phyloP scores from a whole-genome alignment of 1,139 yeast genomes.

The Taphrina confusa region DNA sequence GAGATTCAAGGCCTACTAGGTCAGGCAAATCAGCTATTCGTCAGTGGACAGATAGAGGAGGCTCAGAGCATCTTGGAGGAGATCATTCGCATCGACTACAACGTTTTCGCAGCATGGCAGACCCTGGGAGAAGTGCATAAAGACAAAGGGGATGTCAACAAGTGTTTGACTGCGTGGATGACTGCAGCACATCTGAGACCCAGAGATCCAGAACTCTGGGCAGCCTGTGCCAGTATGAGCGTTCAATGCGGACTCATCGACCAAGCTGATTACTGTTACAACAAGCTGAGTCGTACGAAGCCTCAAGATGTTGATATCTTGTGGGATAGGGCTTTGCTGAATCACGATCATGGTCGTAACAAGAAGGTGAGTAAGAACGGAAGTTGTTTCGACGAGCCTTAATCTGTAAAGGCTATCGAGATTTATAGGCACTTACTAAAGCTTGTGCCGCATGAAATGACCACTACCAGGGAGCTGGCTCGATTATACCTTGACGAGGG shows the following conservation, averaged over 20 bases:
- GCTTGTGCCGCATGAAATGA: conserved; percentile 62
- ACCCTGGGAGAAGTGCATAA: conserved; percentile 82
- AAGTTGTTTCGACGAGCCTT: background rate
- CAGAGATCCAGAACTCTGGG: conserved; percentile 80
- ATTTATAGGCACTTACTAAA: conserved; percentile 63
- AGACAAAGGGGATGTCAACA: conserved; percentile 63
- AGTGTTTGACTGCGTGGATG: conserved; percentile 79
- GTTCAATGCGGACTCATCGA: conserved; percentile 67
- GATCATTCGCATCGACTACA: conserved; percentile 74
- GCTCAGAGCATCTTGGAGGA: conserved; percentile 71
- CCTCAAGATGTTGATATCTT: conserved; percentile 58
- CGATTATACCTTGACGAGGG: conserved; percentile 73
- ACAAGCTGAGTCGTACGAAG: conserved; percentile 67
- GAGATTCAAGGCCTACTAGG: conserved; percentile 68
- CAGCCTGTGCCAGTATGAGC: conserved; percentile 74
- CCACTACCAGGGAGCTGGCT: conserved; percentile 71
- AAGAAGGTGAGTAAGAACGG: conserved; percentile 49
- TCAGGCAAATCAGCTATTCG: conserved; percentile 79
- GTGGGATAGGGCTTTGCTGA: conserved; percentile 43
- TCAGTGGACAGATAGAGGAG: conserved; percentile 59
- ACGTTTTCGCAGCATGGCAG: conserved; percentile 78
- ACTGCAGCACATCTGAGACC: conserved; percentile 81
- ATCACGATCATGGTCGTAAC: conserved; percentile 51
- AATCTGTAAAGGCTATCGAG: conserved; percentile 57
- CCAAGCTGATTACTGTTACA: conserved; percentile 82